Conservation (phyloP, 352 stramenopile species). For the Globisporangium sylvaticum region DNA sequence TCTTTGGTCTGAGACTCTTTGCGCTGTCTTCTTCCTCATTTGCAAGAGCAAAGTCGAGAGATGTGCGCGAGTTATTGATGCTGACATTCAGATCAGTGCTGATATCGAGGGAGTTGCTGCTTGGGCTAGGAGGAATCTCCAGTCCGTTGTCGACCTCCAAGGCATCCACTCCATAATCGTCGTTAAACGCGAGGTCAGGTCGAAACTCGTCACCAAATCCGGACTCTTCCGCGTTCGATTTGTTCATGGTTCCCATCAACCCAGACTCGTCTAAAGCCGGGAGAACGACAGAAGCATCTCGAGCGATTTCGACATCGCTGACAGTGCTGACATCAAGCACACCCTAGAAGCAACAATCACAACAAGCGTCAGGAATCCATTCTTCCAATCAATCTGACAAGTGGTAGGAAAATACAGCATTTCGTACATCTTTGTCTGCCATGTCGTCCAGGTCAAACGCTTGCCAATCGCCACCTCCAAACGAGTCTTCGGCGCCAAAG, state of each 20-base stretch:
- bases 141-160: constrained; percentile 43
- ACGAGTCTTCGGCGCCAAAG: constrained; percentile 71
- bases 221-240: constrained; percentile 42
- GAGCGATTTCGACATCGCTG: constrained; percentile 81
- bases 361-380: background rate
- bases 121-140: constrained; percentile 33
- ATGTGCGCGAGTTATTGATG: constrained; percentile 58
- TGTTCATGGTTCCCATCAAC: constrained; percentile 41
- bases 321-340: constrained; percentile 60
- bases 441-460: constrained; percentile 79
- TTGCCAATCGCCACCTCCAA: constrained; percentile 74
- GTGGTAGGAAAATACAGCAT: background rate
- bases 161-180: constrained; percentile 47
- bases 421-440: constrained; percentile 36
- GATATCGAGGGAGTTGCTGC: constrained; percentile 52
- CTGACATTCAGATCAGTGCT: constrained; percentile 67
- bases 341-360: constrained; percentile 10
- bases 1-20: constrained; percentile 43
- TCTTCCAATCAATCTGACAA: background rate
- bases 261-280: constrained; percentile 53
- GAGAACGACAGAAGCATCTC: constrained; percentile 56
- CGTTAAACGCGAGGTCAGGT: constrained; percentile 52
- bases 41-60: constrained; percentile 58
- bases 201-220: constrained; percentile 26
- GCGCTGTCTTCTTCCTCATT: constrained; percentile 33